Conservation (phyloP, 352 stramenopile genomes). For the Pythium apleroticum region DNA sequence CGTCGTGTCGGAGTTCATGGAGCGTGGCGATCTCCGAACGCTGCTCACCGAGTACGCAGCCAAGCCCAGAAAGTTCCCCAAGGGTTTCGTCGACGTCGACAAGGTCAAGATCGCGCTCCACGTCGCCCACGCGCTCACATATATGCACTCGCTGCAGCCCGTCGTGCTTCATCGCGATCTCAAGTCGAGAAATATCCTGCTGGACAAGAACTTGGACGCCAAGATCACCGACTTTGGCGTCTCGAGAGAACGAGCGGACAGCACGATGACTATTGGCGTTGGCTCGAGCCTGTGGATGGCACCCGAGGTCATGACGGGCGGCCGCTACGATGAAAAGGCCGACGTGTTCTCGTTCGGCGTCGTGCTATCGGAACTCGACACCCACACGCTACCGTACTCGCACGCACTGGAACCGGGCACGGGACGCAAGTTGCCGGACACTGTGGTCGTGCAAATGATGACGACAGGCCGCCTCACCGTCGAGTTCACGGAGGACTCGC, state of each 20-base stretch:
- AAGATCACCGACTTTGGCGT: slow-evolving; percentile 26
- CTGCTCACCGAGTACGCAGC: slow-evolving; percentile 9
- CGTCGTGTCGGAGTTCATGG: slow-evolving; percentile 32
- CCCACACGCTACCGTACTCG: slow-evolving; percentile 47
- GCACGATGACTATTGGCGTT: slow-evolving; percentile 18
- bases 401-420: slow-evolving; percentile 10
- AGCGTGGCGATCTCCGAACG: slow-evolving; percentile 15
- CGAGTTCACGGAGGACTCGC: slow-evolving; percentile 15
- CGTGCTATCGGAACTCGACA: slow-evolving; percentile 57
- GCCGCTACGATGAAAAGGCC: slow-evolving; percentile 24
- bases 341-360: slow-evolving; percentile 47
- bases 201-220: slow-evolving; percentile 11
- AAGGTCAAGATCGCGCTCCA: slow-evolving; percentile 24
- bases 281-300: slow-evolving; percentile 33
- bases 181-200: slow-evolving; percentile 22
- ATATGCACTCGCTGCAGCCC: slow-evolving; percentile 19
- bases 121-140: slow-evolving; percentile 17
- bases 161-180: slow-evolving; percentile 15
- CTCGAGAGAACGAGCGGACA: slow-evolving; percentile 14
- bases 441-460: slow-evolving; percentile 17
- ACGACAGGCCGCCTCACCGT: slow-evolving; percentile 10
- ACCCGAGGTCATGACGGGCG: slow-evolving; percentile 32
- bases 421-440: slow-evolving; percentile 19
- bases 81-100: slow-evolving; percentile 3
- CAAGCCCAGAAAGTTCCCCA: background rate